A percentile compares a stretch with the other conserved stretches of the same genome.
phyloP scores from a whole-genome alignment of 1,284 basidiomycete genomes.

The Sporisorium sorghi region DNA sequence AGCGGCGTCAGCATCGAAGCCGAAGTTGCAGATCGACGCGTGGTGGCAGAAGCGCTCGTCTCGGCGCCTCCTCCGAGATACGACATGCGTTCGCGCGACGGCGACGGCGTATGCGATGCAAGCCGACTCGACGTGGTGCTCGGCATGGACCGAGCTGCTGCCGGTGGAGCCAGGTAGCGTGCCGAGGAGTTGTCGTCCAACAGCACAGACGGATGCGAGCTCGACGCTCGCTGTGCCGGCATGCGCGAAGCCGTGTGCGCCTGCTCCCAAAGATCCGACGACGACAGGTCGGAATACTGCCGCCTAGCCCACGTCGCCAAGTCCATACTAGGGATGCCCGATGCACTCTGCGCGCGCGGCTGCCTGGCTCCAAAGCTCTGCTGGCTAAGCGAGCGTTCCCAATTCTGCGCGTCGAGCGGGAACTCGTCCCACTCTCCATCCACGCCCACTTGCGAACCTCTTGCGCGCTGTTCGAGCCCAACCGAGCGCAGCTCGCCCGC shows the following conservation, averaged over 20 bases:
- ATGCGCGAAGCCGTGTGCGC: not conserved
- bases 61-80: slow-evolving; percentile 9
- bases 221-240: slow-evolving; percentile 2
- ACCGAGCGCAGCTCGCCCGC: slow-evolving; percentile 21
- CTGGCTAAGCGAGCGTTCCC: slow-evolving; percentile 41
- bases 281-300: slow-evolving; percentile 11
- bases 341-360: slow-evolving; percentile 30
- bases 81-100: slow-evolving; percentile 18
- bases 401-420: slow-evolving; percentile 45
- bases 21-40: slow-evolving; percentile 8
- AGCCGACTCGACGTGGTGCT: slow-evolving; percentile 8
- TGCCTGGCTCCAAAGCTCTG: slow-evolving; percentile 21
- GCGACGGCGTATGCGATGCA: slow-evolving; percentile 7
- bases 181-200: slow-evolving; percentile 7
- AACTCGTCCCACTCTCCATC: slow-evolving; percentile 56
- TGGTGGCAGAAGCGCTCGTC: not conserved
- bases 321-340: slow-evolving; percentile 17
- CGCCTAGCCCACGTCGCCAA: slow-evolving; percentile 24
- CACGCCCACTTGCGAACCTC: slow-evolving; percentile 37
- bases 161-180: slow-evolving; percentile 27
- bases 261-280: not conserved
- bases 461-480: slow-evolving; percentile 8
- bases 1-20: slow-evolving; percentile 8
- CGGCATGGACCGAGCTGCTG: slow-evolving; percentile 35
- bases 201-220: not conserved